A percentile compares a stretch with the other conserved stretches of the same genome.
These are phyloP conservation scores for Boletus eberwhitei DNA, from an alignment of 768 basidiomycete genomes.

Conservation along the genomic window DNA sequence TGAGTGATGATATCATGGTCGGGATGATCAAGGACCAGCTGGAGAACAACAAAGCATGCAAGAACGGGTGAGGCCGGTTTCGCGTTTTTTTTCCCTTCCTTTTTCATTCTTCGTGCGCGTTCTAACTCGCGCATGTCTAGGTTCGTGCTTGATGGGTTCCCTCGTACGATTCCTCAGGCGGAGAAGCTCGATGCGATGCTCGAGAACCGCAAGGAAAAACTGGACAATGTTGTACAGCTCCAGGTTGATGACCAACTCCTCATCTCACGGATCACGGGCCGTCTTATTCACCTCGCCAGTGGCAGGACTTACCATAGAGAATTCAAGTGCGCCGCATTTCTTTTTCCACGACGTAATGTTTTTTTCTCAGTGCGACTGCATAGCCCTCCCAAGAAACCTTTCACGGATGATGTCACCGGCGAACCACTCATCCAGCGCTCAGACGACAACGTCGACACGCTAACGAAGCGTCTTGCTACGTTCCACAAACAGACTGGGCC, in stretches of 20 bases:
- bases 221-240: slow-evolving; percentile 91
- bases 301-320: slow-evolving; percentile 94
- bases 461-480: slow-evolving; percentile 82
- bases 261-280: slow-evolving; percentile 96
- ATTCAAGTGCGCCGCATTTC: slow-evolving; percentile 69
- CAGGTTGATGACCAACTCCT: slow-evolving; percentile 91
- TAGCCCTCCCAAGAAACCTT: slow-evolving; percentile 97
- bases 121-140: slow-evolving; percentile 38
- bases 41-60: slow-evolving; percentile 87
- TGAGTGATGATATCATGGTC: slow-evolving; percentile 95
- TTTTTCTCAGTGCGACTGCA: slow-evolving; percentile 9
- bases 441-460: slow-evolving; percentile 95
- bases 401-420: slow-evolving; percentile 90
- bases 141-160: slow-evolving; percentile 99
- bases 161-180: slow-evolving; percentile 94
- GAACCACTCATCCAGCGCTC: slow-evolving; percentile 96
- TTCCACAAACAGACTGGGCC: slow-evolving; percentile 95
- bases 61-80: slow-evolving; percentile 77
- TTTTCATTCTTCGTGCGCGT: background rate
- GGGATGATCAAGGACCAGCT: slow-evolving; percentile 96
- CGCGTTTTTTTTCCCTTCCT: background rate
- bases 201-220: slow-evolving; percentile 71
- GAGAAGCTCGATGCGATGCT: slow-evolving; percentile 96
- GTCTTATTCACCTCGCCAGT: slow-evolving; percentile 84
- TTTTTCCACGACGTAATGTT: background rate